phyloP scores from a whole-genome alignment of 2,329 filamentous ascomycete genomes.

The Talaromyces piceae region DNA sequence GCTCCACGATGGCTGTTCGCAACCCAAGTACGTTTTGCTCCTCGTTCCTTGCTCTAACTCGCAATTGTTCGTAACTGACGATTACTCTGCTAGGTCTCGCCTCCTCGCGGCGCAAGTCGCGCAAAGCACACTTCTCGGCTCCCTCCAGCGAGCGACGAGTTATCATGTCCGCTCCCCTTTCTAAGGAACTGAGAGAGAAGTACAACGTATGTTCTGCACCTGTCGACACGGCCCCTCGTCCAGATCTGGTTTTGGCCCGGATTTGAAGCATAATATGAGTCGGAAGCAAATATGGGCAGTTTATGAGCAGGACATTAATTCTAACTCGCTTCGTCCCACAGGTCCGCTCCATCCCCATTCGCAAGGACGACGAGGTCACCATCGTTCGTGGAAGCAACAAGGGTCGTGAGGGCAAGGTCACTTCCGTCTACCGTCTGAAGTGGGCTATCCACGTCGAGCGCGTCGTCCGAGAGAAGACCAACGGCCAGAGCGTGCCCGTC shows the following conservation, averaged over 20 bases:
- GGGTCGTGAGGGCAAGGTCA: slow-evolving; percentile 97
- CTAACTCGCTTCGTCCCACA: slow-evolving; percentile 12
- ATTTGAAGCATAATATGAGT: too few relatives aligned
- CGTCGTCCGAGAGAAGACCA: slow-evolving; percentile 93
- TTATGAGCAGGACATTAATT: too few relatives aligned
- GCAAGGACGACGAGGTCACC: slow-evolving; percentile 93
- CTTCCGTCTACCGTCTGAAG: slow-evolving; percentile 95
- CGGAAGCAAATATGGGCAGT: too few relatives aligned
- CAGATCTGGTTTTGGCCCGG: too few relatives aligned
- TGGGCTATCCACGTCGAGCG: slow-evolving; percentile 97
- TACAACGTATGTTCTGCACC: slow-evolving; percentile 72
- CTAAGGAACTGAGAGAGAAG: slow-evolving; percentile 97
- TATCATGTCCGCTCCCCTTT: slow-evolving; percentile 94
- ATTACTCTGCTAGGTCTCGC: slow-evolving; percentile 26
- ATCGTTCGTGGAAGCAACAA: slow-evolving; percentile 92
- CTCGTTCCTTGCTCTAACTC: not conserved
- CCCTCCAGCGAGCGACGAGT: slow-evolving; percentile 88
- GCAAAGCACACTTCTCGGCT: slow-evolving; percentile 95
- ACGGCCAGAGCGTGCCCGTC: slow-evolving; percentile 90
- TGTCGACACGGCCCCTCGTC: not conserved
- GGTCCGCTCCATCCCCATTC: slow-evolving; percentile 55
- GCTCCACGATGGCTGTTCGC: not conserved
- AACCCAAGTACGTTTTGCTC: not conserved
- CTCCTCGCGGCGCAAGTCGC: slow-evolving; percentile 95
- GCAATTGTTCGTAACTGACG: slow-evolving; percentile 13